phyloP scores from a whole-genome alignment of 306 rosid genomes.

The Canavalia ensiformis region DNA sequence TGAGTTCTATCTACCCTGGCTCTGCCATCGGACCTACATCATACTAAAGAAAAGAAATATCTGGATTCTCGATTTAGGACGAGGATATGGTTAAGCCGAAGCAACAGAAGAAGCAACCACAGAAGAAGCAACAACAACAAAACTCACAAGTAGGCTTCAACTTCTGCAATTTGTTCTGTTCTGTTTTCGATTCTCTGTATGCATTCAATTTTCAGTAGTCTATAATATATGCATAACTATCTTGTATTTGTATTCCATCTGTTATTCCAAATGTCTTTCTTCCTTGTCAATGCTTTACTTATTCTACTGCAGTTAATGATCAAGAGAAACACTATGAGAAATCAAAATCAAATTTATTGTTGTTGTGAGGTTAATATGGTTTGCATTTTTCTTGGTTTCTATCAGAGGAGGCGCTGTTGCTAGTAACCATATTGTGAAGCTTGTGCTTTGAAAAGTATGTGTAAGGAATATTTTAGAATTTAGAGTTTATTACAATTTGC shows the following conservation, averaged over 20 bases:
- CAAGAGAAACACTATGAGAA: not conserved
- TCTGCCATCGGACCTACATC: conserved; percentile 5
- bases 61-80: conserved; percentile 32
- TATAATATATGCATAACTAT: not conserved
- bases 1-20: not conserved
- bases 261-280: not conserved
- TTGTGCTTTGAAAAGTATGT: conserved; percentile 1
- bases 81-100: conserved; percentile 58
- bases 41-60: not conserved
- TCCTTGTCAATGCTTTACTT: conserved; percentile 18
- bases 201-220: conserved; percentile 26
- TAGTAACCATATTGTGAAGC: not conserved
- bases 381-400: conserved; percentile 22
- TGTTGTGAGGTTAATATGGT: not conserved
- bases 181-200: not conserved
- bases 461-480: conserved; percentile 35
- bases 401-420: conserved; percentile 22
- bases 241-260: conserved; percentile 31
- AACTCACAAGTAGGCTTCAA: conserved; percentile 45
- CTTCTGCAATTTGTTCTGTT: not conserved
- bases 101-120: conserved; percentile 59
- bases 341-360: not conserved
- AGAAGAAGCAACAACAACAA: conserved; percentile 49
- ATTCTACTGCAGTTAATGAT: not conserved
- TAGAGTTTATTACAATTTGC: conserved; percentile 23